These are phyloP conservation scores for Mercurialis annua DNA, from an alignment of 345 rosid genomes.

Conservation along the genomic window DNA sequence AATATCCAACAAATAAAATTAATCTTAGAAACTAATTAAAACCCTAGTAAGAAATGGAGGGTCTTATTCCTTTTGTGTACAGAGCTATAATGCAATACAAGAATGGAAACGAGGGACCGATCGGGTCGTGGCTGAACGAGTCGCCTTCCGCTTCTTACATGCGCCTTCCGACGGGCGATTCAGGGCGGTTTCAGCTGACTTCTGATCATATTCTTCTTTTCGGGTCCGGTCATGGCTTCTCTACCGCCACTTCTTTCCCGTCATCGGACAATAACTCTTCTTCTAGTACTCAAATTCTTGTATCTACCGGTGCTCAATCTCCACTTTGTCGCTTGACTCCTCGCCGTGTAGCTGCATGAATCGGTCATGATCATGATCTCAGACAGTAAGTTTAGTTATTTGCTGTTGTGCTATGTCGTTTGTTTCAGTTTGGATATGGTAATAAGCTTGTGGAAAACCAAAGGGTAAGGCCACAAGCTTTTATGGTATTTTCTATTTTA, in stretches of 20 bases:
- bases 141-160: conserved; percentile 75
- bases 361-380: neutral
- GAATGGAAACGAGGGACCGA: conserved; percentile 43
- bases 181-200: conserved; percentile 61
- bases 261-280: conserved; percentile 21
- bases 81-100: conserved; percentile 41
- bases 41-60: conserved; percentile 50
- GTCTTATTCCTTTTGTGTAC: conserved; percentile 35
- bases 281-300: conserved; percentile 33
- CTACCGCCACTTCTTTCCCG: conserved; percentile 18
- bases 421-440: conserved; percentile 2
- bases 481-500: conserved; percentile 9
- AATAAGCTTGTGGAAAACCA: conserved; percentile 35
- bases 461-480: conserved; percentile 33
- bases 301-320: conserved; percentile 57
- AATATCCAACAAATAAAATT: neutral
- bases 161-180: conserved; percentile 75
- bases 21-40: neutral
- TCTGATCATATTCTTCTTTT: conserved; percentile 46
- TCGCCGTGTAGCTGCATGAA: conserved; percentile 48
- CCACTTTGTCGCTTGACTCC: conserved; percentile 46
- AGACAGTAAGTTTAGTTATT: neutral
- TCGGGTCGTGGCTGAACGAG: conserved; percentile 42
- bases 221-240: conserved; percentile 39
- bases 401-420: conserved; percentile 1